These are phyloP conservation scores for Crithidia mellificae DNA, from an alignment of 208 protist species.

Conservation along the genomic window DNA sequence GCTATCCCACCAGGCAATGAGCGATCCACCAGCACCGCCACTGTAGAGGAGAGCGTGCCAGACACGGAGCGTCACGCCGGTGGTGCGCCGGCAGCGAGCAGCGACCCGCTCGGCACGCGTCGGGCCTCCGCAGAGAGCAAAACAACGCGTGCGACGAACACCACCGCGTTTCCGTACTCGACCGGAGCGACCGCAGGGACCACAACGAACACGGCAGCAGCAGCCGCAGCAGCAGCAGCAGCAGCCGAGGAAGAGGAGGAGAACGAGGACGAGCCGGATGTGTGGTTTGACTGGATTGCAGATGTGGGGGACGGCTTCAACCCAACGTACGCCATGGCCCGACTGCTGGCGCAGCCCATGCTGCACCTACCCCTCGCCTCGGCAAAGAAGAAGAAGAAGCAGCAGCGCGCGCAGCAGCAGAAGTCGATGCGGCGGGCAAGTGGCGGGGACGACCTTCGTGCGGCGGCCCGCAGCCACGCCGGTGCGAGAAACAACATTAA, in stretches of 20 bases:
- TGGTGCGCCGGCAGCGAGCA: too few relatives aligned
- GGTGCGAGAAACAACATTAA: background rate
- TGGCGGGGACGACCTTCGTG: too few relatives aligned
- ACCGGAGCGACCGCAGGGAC: too few relatives aligned
- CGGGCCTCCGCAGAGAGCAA: too few relatives aligned
- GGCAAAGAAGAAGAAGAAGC: background rate
- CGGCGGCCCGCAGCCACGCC: too few relatives aligned
- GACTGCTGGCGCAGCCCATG: constrained; percentile 61
- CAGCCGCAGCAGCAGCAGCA: too few relatives aligned
- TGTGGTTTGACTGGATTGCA: constrained; percentile 88
- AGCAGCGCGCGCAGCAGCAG: background rate
- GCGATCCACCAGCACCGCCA: background rate
- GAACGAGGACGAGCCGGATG: constrained; percentile 29
- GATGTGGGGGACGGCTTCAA: constrained; percentile 90
- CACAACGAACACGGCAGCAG: too few relatives aligned
- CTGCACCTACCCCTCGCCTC: constrained; percentile 30
- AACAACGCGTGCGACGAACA: too few relatives aligned
- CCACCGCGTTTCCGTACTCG: too few relatives aligned
- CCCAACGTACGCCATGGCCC: constrained; percentile 82
- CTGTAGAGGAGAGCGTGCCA: too few relatives aligned
- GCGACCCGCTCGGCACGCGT: too few relatives aligned
- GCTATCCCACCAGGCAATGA: background rate
- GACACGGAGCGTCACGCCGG: too few relatives aligned
- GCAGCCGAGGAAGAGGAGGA: background rate
- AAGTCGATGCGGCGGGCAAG: background rate